These are phyloP conservation scores for Chamaecyparis obtusa DNA, from an alignment of 75 land plant species.

Conservation along the genomic window DNA sequence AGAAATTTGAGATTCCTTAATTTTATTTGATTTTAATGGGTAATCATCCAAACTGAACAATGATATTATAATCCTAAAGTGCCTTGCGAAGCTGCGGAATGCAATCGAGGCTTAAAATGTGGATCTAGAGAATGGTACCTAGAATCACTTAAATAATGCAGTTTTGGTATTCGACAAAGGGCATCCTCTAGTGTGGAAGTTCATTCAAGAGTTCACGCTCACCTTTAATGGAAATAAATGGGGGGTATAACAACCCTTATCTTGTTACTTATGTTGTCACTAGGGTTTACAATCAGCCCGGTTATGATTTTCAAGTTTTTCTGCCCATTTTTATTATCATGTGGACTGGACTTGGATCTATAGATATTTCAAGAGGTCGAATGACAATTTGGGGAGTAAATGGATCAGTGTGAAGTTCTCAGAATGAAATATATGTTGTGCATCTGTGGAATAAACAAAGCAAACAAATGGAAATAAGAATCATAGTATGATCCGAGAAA, in stretches of 20 bases:
- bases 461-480: not conserved
- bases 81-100: conserved; percentile 11
- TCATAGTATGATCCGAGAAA: no score
- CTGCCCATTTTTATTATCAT: conserved; percentile 68
- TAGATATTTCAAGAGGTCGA: conserved; percentile 33
- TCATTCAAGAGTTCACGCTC: conserved; percentile 25
- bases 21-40: no score
- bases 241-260: conserved; percentile 90
- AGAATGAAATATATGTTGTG: conserved; percentile 37
- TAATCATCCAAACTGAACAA: no score
- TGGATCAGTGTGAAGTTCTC: conserved; percentile 53
- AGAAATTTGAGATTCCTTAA: no score
- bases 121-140: conserved; percentile 10
- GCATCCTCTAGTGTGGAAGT: conserved; percentile 18
- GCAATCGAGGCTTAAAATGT: conserved; percentile 22
- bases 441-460: conserved; percentile 85
- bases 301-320: conserved; percentile 28
- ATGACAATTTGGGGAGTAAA: not conserved
- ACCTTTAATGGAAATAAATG: conserved; percentile 65
- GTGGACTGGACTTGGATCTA: conserved; percentile 62
- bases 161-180: conserved; percentile 27
- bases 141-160: conserved; percentile 37
- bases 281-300: conserved; percentile 15
- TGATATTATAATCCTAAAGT: conserved; percentile 16
- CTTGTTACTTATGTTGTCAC: conserved; percentile 68